Evolutionary conservation across 768 basidiomycete genomes (phyloP).

Genomic region (Flagelloscypha sp.): DNA sequence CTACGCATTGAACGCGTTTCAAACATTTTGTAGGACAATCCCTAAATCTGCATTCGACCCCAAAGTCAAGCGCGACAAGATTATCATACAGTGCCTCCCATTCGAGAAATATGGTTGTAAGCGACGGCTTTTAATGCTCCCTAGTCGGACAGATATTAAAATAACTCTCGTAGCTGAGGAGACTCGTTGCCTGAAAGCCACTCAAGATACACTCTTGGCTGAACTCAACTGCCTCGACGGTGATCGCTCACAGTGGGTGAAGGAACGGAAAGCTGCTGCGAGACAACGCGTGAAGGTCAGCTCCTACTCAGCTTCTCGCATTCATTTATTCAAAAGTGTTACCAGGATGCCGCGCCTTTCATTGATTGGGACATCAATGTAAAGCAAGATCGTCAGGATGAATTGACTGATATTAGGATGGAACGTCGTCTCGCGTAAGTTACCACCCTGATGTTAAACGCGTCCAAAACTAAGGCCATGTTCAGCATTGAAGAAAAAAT

Average conservation of each 20-base stretch:
- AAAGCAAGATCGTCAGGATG: constrained; percentile 5
- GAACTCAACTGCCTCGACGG: constrained; percentile 6
- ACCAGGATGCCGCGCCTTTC: no score
- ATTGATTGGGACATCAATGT: no score
- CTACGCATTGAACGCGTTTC: no score
- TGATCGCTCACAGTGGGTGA: constrained; percentile 11
- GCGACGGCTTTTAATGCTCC: constrained; percentile 8
- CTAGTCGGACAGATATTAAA: not conserved
- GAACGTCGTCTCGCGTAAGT: constrained; percentile 11
- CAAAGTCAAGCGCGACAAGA: constrained; percentile 8
- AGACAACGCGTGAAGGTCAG: constrained; percentile 10
- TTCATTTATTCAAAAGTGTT: no score
- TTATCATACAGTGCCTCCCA: constrained; percentile 15
- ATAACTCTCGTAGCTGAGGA: constrained; percentile 3
- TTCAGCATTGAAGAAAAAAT: constrained; percentile 11
- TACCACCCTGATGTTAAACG: not conserved
- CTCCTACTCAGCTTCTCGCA: not conserved
- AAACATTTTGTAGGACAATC: no score
- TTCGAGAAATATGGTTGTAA: constrained; percentile 11
- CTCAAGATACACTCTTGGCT: constrained; percentile 14
- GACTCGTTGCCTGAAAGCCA: constrained; percentile 11
- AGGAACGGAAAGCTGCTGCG: constrained; percentile 7
- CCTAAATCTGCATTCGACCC: no score
- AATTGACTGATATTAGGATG: constrained; percentile 10
- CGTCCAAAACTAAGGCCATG: not conserved